Conservation (phyloP, 2,329 filamentous ascomycete species). For the Dactylella cylindrospora region DNA sequence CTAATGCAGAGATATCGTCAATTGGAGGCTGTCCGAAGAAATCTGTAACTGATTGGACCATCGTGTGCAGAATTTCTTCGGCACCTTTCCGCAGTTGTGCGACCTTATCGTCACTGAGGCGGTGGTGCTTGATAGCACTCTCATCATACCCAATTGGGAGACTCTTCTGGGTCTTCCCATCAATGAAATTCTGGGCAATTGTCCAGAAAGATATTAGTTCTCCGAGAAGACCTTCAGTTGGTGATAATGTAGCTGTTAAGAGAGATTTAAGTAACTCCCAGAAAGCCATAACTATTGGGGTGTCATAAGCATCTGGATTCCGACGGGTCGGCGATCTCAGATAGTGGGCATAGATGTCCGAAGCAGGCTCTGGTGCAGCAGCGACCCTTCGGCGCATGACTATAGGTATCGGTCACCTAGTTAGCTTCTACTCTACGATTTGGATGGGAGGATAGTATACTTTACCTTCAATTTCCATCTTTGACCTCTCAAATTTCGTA, state of each 20-base stretch:
- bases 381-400: conserved; percentile 80
- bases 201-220: conserved; percentile 95
- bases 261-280: conserved; percentile 87
- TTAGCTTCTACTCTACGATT: neutral
- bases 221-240: conserved; percentile 74
- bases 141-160: conserved; percentile 80
- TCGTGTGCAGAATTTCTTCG: conserved; percentile 76
- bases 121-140: conserved; percentile 76
- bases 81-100: conserved; percentile 73
- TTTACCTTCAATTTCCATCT: conserved; percentile 75
- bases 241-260: conserved; percentile 71
- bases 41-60: conserved; percentile 74
- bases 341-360: conserved; percentile 71
- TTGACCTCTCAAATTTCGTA: conserved; percentile 76
- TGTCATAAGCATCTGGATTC: conserved; percentile 69
- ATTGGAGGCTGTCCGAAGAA: conserved; percentile 88
- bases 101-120: conserved; percentile 70
- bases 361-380: conserved; percentile 68
- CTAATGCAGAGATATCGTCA: conserved; percentile 83
- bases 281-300: conserved; percentile 76
- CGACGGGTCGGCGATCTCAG: conserved; percentile 72
- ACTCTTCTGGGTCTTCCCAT: conserved; percentile 76
- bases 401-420: conserved; percentile 8
- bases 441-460: neutral
- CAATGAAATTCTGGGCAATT: conserved; percentile 83